Evolutionary conservation across 2,329 filamentous ascomycete species (phyloP).

Genomic region (Penicillium sp.): DNA sequence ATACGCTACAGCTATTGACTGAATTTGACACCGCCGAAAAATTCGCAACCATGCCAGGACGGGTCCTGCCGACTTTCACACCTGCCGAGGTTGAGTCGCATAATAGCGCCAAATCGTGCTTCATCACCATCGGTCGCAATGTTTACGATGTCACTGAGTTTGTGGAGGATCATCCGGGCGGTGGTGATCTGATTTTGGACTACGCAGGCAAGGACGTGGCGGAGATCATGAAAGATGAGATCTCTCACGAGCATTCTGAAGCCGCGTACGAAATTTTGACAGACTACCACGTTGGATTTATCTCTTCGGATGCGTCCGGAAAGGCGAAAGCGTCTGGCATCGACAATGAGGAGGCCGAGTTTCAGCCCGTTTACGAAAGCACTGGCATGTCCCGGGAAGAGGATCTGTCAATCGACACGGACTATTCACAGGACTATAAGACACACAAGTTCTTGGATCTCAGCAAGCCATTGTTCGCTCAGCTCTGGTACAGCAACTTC

Average conservation of each 20-base stretch:
- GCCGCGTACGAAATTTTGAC: conserved; percentile 95
- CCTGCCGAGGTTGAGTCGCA: conserved; percentile 79
- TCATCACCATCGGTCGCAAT: conserved; percentile 84
- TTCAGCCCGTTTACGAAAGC: conserved; percentile 48
- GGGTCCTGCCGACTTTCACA: conserved; percentile 81
- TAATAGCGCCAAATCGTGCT: conserved; percentile 81
- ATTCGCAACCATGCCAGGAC: conserved; percentile 68
- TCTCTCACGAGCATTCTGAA: conserved; percentile 85
- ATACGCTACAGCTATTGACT: not conserved
- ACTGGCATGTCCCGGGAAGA: conserved; percentile 91
- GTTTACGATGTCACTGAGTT: conserved; percentile 97
- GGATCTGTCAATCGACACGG: conserved; percentile 85
- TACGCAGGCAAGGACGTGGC: conserved; percentile 87
- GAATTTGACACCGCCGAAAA: conserved; percentile 3
- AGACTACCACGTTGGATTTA: conserved; percentile 81
- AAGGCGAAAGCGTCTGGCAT: conserved; percentile 33
- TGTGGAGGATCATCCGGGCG: conserved; percentile 86
- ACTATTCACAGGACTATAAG: conserved; percentile 74
- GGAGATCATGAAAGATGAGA: conserved; percentile 77
- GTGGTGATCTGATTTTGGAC: conserved; percentile 82
- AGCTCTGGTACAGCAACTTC: conserved; percentile 88
- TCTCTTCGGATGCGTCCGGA: conserved; percentile 61
- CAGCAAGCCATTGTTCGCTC: conserved; percentile 78
- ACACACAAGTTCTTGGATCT: conserved; percentile 94
- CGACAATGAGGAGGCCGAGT: conserved; percentile 35